Base-by-base conservation (phyloP, 2,329 filamentous ascomycete species). In the Rutstroemia sp. region DNA sequence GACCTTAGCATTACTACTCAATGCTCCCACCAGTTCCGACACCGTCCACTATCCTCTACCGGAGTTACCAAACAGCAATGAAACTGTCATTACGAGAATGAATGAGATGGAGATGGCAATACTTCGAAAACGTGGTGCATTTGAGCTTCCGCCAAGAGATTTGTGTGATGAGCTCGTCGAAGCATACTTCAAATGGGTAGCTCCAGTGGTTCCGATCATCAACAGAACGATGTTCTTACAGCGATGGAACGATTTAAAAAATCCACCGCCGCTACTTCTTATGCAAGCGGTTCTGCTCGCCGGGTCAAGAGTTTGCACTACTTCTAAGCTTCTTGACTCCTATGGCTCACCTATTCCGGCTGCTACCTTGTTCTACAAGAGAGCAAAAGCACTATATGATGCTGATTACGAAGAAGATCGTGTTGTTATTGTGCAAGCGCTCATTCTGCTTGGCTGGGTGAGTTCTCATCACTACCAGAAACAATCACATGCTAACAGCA, bases 21-120 rank as follows among this genome's bases (percentile, higher is more conserved):
- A 96, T 70, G 92, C 97, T 71, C 87, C 88, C 56, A 89, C 95
- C 73, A 92, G 91, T 46, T 86, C 87, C 19, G 86, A 97, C 70
- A 91, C 96, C n/a, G 92, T 97, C n/a, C 92, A 97, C 71, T 97
- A 97, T 67, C 94, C 94, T 1, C 76, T 97, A 2, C 94, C 92
- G 4, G 91, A 96, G 64, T 95, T 92, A 66, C 85, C 96, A 39
- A 81, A 89, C 63, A 92, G 92, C 9, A 87, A 90, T 12, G 84
- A 90, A 60, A 89, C 91, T 2, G 82, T 91, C 50, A 78, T 95
- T 62, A 95, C 92, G 17, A 92, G 96, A 71, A 78, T 97, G 61
- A 92, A 97, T 72, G 92, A 92, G 65, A 84, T 96, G 68, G 92
- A 97, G 73, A 92, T 97, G 65, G 91, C 96, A 61, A 96, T 97